A percentile compares a stretch with the other conserved stretches of the same genome.
Evolutionary conservation across 257 asterid genomes (phyloP).

Genomic region (Catharanthus roseus): DNA sequence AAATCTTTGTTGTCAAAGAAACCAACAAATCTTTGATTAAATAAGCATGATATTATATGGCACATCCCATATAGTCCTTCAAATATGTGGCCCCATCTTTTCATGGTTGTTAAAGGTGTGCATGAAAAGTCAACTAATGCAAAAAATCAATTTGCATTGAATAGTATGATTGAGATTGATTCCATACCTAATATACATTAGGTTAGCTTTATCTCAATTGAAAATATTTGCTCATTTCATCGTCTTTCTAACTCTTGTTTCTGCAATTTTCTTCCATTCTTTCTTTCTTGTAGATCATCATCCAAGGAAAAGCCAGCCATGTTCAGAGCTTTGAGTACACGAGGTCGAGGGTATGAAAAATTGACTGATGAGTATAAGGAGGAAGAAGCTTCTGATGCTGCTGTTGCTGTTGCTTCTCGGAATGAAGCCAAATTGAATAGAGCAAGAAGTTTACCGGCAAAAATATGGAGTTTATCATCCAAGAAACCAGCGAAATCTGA

Average conservation of each 20-base stretch:
- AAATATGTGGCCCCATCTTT: too few species aligned
- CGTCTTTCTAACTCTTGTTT: background rate
- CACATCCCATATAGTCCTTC: too few species aligned
- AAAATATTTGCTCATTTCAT: background rate
- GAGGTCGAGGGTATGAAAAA: slow-evolving; percentile 44
- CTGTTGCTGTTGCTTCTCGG: background rate
- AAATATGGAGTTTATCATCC: slow-evolving; percentile 20
- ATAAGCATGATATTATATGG: too few species aligned
- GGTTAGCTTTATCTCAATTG: background rate
- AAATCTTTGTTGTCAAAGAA: too few species aligned
- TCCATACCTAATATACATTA: background rate
- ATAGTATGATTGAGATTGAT: background rate
- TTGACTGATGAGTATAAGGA: slow-evolving; percentile 18
- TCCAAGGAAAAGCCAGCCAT: slow-evolving; percentile 18
- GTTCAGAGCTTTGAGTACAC: slow-evolving; percentile 60
- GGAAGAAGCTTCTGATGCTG: slow-evolving; percentile 1
- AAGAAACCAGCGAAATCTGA: slow-evolving; percentile 1
- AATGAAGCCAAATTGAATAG: slow-evolving; percentile 35
- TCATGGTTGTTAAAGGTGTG: background rate
- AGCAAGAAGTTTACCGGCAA: slow-evolving; percentile 41
- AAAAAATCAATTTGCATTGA: background rate
- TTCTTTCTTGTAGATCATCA: background rate
- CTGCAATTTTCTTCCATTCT: background rate
- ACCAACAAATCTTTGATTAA: too few species aligned
- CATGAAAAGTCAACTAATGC: slow-evolving; percentile 11